phyloP scores from a whole-genome alignment of 768 basidiomycete species.

The Galerina sulciceps region DNA sequence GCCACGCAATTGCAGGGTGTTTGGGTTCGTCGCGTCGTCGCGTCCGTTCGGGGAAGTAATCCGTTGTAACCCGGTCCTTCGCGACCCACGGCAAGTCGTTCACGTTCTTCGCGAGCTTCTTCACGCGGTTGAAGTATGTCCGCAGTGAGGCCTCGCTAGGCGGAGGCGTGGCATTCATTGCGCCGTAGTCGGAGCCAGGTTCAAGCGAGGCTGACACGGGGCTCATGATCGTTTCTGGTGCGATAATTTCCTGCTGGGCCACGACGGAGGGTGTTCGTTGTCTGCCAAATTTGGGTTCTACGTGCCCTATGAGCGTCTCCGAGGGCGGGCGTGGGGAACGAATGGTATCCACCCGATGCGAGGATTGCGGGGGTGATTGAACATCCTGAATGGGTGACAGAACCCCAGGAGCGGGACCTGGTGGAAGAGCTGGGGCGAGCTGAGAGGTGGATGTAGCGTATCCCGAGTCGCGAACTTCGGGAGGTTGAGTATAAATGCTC shows the following conservation, averaged over 20 bases:
- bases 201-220: conserved; percentile 45
- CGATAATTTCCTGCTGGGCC: not conserved
- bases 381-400: no score
- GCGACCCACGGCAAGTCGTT: conserved; percentile 50
- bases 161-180: conserved; percentile 49
- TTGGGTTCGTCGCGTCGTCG: conserved; percentile 17
- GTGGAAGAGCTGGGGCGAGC: no score
- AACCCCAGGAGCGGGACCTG: no score
- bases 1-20: conserved; percentile 30
- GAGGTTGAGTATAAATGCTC: not conserved
- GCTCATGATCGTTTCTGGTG: conserved; percentile 27
- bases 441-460: no score
- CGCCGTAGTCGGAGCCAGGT: conserved; percentile 50
- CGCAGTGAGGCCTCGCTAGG: conserved; percentile 36
- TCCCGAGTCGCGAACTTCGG: no score
- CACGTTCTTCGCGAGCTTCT: conserved; percentile 36
- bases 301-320: no score
- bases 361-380: no score
- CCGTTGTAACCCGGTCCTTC: conserved; percentile 42
- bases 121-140: conserved; percentile 37
- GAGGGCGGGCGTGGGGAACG: no score
- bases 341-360: no score
- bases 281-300: not conserved
- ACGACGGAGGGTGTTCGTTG: not conserved
- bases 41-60: conserved; percentile 43